Evolutionary conservation across 2,329 filamentous ascomycete genomes (phyloP), one percentile per base, ranked within the genome.

Genomic region (Clarireedia paspali): DNA sequence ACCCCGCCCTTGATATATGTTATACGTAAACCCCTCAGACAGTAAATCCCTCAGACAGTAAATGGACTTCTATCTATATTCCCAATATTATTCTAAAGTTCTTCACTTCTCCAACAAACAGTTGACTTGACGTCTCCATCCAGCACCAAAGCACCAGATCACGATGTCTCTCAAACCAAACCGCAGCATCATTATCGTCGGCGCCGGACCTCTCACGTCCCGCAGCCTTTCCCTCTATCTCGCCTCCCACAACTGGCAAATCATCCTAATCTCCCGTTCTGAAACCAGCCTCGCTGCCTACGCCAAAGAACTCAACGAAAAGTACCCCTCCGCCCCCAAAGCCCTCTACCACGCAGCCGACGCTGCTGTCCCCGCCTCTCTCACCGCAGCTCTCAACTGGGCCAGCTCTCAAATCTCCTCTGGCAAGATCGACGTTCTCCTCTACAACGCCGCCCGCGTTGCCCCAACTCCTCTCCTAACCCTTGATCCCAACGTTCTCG

Each of bases 221-320:
- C 50, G 42, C 20, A 53, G 50, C 15, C 50, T 53, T 9, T 53
- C 50, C 34, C 42, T 53, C 23, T 53, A 53, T n/a, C 50, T 53
- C 7, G 50, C 50, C 12, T 53, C 50, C 6, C 50, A 53, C 27
- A 26, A 26, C 12, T 53, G 50, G 50, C 50, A 53, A 30, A 53
- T 53, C 5, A 38, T 53, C 12, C 42, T 53, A 1, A 47, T 53
- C 6, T 53, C 50, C 5, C 50, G 50, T 20, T 36, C 36, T 4
- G 23, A 47, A 15, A 17, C 50, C 4, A 47, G 27, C 1, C 50
- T 53, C 5, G 27, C 17, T 4, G 7, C 17, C 23, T 27, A 27
- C 50, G 50, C 50, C 10, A 9, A 20, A 1, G 50, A 53, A 27
- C 47, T 53, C 42, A 47, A 39, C 30, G n/a, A 23, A 17, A 15